Percentiles rank a stretch among this genome's conserved stretches.
These are phyloP conservation scores for Starmerella sp. DNA, from an alignment of 805 yeast species.

Conservation along the genomic window DNA sequence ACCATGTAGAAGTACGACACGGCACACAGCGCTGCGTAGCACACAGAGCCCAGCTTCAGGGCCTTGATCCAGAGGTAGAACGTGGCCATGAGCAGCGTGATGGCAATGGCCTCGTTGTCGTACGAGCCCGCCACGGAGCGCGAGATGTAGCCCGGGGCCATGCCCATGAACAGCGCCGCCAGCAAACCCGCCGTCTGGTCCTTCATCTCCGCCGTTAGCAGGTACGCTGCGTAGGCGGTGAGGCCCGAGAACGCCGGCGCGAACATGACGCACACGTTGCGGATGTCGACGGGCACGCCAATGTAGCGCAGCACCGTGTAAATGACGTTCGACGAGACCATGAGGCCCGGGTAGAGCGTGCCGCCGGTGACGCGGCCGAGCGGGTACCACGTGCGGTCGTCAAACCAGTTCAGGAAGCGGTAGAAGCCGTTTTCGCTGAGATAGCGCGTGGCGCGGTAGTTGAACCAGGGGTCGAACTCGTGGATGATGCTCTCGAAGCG, in stretches of 20 bases:
- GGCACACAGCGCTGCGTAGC: slow-evolving; percentile 75
- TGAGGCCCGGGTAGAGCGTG: slow-evolving; percentile 91
- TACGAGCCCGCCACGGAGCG: slow-evolving; percentile 98
- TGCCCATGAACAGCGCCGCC: slow-evolving; percentile 90
- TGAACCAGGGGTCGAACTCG: slow-evolving; percentile 62
- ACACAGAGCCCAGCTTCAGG: slow-evolving; percentile 77
- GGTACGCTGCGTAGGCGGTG: slow-evolving; percentile 81
- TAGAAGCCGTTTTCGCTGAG: slow-evolving; percentile 73
- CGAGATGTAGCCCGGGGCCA: slow-evolving; percentile 97
- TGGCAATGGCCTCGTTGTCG: slow-evolving; percentile 98
- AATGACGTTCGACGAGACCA: slow-evolving; percentile 92
- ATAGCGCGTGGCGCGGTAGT: slow-evolving; percentile 90
- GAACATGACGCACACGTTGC: slow-evolving; percentile 88
- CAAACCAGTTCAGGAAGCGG: slow-evolving; percentile 95
- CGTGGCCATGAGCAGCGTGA: slow-evolving; percentile 87
- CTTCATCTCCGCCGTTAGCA: slow-evolving; percentile 81
- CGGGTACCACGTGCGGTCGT: slow-evolving; percentile 98
- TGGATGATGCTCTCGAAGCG: slow-evolving; percentile 94
- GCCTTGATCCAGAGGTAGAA: slow-evolving; percentile 95
- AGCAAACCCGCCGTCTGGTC: slow-evolving; percentile 79
- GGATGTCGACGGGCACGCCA: slow-evolving; percentile 80
- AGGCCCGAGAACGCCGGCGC: slow-evolving; percentile 95
- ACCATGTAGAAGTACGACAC: slow-evolving; percentile 95
- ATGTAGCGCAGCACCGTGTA: slow-evolving; percentile 57
- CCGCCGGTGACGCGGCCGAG: slow-evolving; percentile 99